Base-by-base conservation (phyloP, 768 basidiomycete species). In the Serendipita vermifera region DNA sequence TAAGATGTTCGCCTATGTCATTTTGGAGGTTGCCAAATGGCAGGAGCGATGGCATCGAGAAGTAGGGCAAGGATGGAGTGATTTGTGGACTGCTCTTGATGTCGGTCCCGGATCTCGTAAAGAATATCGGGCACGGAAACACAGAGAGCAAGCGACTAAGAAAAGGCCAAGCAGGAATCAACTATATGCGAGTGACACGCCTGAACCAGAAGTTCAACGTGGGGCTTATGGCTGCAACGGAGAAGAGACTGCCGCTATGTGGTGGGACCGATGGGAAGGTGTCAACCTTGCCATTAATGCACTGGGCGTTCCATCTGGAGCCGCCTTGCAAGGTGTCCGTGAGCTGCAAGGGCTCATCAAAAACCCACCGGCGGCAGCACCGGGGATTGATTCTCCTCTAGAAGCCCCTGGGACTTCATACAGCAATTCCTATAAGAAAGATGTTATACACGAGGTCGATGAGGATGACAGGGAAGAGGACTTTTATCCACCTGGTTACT, bases 81-180 rank as follows among this genome's bases (percentile, higher is more conserved):
- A 80, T n/a, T 68, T 90, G n/a, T 90, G 87, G 87, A 84, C 88
- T 58, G 85, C 83, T 64, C 68, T 85, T n/a, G 71, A 76, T 7
- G 79, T 83, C 3, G 84, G 46, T 22, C 54, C 65, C 67, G 13
- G 68, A 66, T 32, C 67, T 65, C 48, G 72, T 71, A 59, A 64
- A 65, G 61, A 82, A 82, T 59, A 80, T 76, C 0, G 82, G 80
- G 11, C 36, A 32, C 5, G 57, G 33, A 27, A 33, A 20, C 46
- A 51, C n/a, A 51, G 27, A 31, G 46, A 51, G 31, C 46, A 26
- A 7, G 31, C 15, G 20, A 29, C 22, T 29, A 51, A 51, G 27
- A 51, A 51, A 31, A n/a, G n/a, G n/a, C n/a, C n/a, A n/a, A n/a
- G n/a, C n/a, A n/a, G n/a, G n/a, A n/a, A n/a, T n/a, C n/a, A n/a